phyloP scores from a whole-genome alignment of 805 yeast species.

The Maudiozyma turicensis region DNA sequence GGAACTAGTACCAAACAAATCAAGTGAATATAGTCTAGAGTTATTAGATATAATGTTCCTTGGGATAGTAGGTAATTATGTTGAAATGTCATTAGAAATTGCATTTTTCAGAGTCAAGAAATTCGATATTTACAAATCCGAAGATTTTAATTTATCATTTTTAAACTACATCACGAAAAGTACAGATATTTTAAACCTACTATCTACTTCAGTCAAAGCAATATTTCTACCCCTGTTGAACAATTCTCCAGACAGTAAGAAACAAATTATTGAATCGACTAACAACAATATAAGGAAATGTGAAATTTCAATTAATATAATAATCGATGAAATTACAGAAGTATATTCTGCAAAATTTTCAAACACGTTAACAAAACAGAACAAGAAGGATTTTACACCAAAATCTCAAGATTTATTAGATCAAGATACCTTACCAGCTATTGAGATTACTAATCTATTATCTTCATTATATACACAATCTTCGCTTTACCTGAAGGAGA shows the following conservation, averaged over 20 bases:
- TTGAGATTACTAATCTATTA: slow-evolving; percentile 47
- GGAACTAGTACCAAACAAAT: slow-evolving; percentile 57
- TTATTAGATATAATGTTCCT: slow-evolving; percentile 56
- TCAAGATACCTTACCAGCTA: slow-evolving; percentile 66
- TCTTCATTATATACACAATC: slow-evolving; percentile 26
- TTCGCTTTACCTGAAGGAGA: slow-evolving; percentile 31
- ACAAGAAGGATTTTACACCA: slow-evolving; percentile 57
- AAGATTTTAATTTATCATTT: slow-evolving; percentile 36
- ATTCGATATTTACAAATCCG: slow-evolving; percentile 23
- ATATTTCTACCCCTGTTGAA: slow-evolving; percentile 67
- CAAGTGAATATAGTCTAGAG: slow-evolving; percentile 54
- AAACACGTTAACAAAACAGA: slow-evolving; percentile 51
- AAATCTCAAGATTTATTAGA: slow-evolving; percentile 36
- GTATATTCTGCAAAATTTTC: slow-evolving; percentile 43
- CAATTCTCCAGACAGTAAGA: slow-evolving; percentile 46
- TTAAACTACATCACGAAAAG: slow-evolving; percentile 42
- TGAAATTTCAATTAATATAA: slow-evolving; percentile 56
- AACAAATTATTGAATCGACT: slow-evolving; percentile 49
- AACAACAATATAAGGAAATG: slow-evolving; percentile 51
- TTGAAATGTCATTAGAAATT: slow-evolving; percentile 67
- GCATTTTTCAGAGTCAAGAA: slow-evolving; percentile 41
- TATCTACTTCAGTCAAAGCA: slow-evolving; percentile 65
- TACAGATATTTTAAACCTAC: slow-evolving; percentile 51
- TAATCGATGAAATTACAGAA: slow-evolving; percentile 50
- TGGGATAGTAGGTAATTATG: slow-evolving; percentile 64